Base-by-base conservation (phyloP, 495 filamentous ascomycete genomes). In the Lophiotrema nucula region DNA sequence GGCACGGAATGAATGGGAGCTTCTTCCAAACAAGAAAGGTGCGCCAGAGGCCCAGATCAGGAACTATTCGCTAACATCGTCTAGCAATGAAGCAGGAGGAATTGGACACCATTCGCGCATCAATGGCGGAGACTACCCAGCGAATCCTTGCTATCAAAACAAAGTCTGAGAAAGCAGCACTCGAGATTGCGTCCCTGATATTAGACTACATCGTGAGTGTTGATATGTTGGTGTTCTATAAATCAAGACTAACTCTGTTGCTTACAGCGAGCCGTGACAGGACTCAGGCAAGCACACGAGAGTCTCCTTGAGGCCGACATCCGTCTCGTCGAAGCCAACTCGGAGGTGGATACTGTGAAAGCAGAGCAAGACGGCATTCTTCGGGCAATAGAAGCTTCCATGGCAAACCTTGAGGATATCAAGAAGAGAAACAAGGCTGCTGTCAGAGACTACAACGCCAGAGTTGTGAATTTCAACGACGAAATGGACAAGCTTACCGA, bases 301-400 rank as follows among this genome's bases (percentile, higher is more conserved):
- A 78, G 81, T 26, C 75, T 90, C 11, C 68, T 90, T 13, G 83
- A 89, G 64, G 77, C 79, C 1, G 79, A 88, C 53, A 70, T 96
- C 39, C 76, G 81, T 43, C 74, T 84, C 5, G 76, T 92, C 26
- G 95, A 98, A 73, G 92, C 90, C 0, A 69, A 74, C 8, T 96
- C 91, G 0, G 93, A 97, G 60, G 69, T 87, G 4, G 80, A 83
- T 47, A 75, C 73, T 12, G 73, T 96, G 5, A 79, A 79, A 62
- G 72, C 72, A 15, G 85, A 82, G 28, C 89, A 90, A 60, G 47
- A 62, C 2, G 77, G 84, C 15, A 81, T 88, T 42, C 74, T 71
- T 28, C 68, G 76, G 48, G 72, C 73, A 45, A 71, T 92, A 0
- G 74, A 82, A 8, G 71, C 70, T 5, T 78, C 78, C 53, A 31